phyloP scores from a whole-genome alignment of 495 filamentous ascomycete species.

The Lindgomyces ingoldianus region DNA sequence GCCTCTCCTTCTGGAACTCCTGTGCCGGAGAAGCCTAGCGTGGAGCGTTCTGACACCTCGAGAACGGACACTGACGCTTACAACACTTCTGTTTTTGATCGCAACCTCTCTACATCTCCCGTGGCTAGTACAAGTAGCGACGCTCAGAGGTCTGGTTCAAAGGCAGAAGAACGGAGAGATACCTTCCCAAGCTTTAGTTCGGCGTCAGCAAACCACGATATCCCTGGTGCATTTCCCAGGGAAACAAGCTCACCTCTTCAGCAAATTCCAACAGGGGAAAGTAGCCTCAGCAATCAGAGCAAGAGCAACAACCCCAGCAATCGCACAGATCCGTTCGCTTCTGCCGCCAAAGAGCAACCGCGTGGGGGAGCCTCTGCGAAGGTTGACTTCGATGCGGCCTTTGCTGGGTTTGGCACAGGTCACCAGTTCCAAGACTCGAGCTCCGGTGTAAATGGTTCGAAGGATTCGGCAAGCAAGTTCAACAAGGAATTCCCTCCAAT shows the following conservation, averaged over 20 bases:
- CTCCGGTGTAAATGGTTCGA: conserved; percentile 22
- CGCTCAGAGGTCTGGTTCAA: conserved; percentile 32
- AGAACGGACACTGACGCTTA: conserved; percentile 34
- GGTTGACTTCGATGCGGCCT: conserved; percentile 75
- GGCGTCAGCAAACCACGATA: conserved; percentile 42
- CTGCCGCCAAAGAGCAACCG: conserved; percentile 52
- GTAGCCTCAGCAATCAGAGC: conserved; percentile 47
- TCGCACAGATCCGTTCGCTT: conserved; percentile 56
- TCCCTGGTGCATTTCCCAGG: conserved; percentile 62
- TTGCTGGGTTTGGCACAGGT: conserved; percentile 59
- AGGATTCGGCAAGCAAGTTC: conserved; percentile 45
- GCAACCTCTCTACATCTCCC: conserved; percentile 36
- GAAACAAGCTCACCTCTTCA: conserved; percentile 51
- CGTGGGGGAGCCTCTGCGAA: conserved; percentile 59
- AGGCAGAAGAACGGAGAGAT: conserved; percentile 40
- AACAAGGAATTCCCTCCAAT: conserved; percentile 92
- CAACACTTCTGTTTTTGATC: conserved; percentile 29
- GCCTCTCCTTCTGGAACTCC: conserved; percentile 47
- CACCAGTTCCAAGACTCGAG: conserved; percentile 40
- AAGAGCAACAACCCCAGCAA: conserved; percentile 38
- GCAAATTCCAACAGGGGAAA: conserved; percentile 55
- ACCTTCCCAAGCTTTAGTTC: conserved; percentile 39
- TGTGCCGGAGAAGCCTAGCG: conserved; percentile 48
- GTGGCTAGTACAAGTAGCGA: conserved; percentile 40
- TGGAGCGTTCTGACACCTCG: conserved; percentile 43